Evolutionary conservation across 2,329 filamentous ascomycete species (phyloP), one percentile per base, ranked within the genome.

Genomic region (Pyricularia grisea): DNA sequence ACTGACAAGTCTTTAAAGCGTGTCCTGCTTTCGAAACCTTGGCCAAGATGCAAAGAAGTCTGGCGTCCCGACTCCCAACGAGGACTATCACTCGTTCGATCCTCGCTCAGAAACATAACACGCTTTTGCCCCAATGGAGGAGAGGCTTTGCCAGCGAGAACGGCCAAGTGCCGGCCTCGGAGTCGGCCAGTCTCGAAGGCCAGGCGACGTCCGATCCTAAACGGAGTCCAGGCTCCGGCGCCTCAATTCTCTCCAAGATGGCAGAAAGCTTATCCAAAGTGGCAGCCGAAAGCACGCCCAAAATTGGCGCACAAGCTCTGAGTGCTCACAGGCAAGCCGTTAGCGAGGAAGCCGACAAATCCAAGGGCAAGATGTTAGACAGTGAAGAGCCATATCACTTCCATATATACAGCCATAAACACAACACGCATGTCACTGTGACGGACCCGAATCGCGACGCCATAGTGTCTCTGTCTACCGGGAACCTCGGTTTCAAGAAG

Each of bases 371-470:
- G 6, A 71, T 68, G 74, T 36, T 65, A 30, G 74, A 55, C 72
- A 73, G 4, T 36, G 72, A 81, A 55, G 86, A 91, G 76, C 90
- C 92, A 2, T 93, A 93, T 82, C 93, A 97, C 78, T 85, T 99
- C 72, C 92, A 97, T 81, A 84, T 99, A 78, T 94, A 88, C 80
- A 82, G 91, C 31, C 90, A 92, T 78, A 96, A 93, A 81, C 95
- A 97, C 86, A 99, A 99, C 82, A 95, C 92, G 25, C 93, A 98
- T 80, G 87, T 99, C 75, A 97, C 94, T 1, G 87, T 97, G 73
- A 92, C 93, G 27, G 89, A 90, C 75, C 94, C 95, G 31, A 89
- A 93, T 77, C 86, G 90, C 66, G 87, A 92, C 72, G 87, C 92
- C 31, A 86, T 98, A 72, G 84, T 99, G 72, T 93, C 90, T 14